A percentile compares a stretch with the other conserved stretches of the same genome.
Conservation (phyloP, 2,329 filamentous ascomycete species). For the Exophiala oligosperma region DNA sequence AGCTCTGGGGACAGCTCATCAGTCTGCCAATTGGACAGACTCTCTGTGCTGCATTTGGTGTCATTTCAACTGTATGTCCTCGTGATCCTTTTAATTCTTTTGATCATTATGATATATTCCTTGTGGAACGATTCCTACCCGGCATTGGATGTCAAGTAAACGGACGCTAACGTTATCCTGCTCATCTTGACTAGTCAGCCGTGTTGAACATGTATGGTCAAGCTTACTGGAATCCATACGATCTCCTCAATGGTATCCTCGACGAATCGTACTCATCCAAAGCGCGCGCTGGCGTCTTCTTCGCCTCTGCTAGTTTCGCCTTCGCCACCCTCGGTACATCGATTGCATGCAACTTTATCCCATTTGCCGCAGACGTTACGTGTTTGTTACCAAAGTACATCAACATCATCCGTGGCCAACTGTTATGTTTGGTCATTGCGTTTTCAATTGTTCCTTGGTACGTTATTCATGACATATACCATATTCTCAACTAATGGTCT, state of each 20-base stretch:
- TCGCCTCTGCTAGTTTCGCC: slow-evolving; percentile 31
- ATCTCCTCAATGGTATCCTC: slow-evolving; percentile 38
- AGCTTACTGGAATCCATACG: slow-evolving; percentile 42
- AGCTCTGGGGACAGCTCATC: slow-evolving; percentile 33
- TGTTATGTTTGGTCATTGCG: slow-evolving; percentile 35
- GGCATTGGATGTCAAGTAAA: no score
- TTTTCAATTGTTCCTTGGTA: slow-evolving; percentile 37
- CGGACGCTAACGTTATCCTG: no score
- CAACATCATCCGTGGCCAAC: slow-evolving; percentile 36
- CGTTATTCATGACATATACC: slow-evolving; percentile 8
- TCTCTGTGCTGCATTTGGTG: slow-evolving; percentile 28
- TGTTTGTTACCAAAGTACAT: slow-evolving; percentile 35
- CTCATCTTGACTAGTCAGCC: slow-evolving; percentile 30
- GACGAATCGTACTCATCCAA: slow-evolving; percentile 37
- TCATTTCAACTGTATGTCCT: slow-evolving; percentile 27
- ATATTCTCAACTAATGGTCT: slow-evolving; percentile 1
- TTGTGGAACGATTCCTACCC: no score
- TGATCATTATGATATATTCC: no score
- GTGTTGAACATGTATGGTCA: slow-evolving; percentile 38
- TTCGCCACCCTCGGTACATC: slow-evolving; percentile 30
- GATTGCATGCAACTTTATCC: slow-evolving; percentile 34
- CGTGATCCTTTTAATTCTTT: background rate
- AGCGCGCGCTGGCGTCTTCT: slow-evolving; percentile 37
- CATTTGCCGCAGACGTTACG: slow-evolving; percentile 38
- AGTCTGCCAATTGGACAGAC: slow-evolving; percentile 26